Percentiles rank a stretch among this genome's conserved stretches.
These are phyloP conservation scores for Mixia osmundae DNA, from an alignment of 1,284 basidiomycete genomes.

Conservation along the genomic window DNA sequence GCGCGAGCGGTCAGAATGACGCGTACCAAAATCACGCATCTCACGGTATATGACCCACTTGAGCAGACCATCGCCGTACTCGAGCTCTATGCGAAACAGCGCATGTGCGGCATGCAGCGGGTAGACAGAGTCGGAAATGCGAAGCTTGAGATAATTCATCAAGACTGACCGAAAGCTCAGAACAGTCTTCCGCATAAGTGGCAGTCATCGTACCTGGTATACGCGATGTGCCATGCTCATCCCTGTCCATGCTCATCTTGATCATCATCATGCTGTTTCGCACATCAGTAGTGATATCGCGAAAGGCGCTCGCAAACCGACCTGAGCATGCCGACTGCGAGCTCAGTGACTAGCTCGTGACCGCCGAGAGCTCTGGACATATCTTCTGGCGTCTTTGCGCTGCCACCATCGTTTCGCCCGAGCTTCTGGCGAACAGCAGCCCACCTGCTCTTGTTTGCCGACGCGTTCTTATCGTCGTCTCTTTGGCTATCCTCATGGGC, in stretches of 20 bases:
- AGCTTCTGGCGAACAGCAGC: slow-evolving; percentile 5
- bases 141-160: slow-evolving; percentile 29
- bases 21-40: slow-evolving; percentile 19
- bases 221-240: slow-evolving; percentile 60
- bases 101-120: slow-evolving; percentile 51
- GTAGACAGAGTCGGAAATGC: slow-evolving; percentile 63
- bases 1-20: slow-evolving; percentile 1
- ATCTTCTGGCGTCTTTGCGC: slow-evolving; percentile 6
- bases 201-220: slow-evolving; percentile 35
- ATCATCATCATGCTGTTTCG: too few species aligned
- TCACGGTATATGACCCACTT: slow-evolving; percentile 40
- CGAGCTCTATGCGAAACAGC: slow-evolving; percentile 68
- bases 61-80: slow-evolving; percentile 83
- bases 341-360: slow-evolving; percentile 7
- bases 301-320: too few species aligned
- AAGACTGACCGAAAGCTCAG: background rate
- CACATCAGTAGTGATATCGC: too few species aligned
- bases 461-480: too few species aligned
- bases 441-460: slow-evolving; percentile 6
- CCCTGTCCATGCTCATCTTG: slow-evolving; percentile 71
- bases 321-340: slow-evolving; percentile 3
- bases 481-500: too few species aligned
- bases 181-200: background rate
- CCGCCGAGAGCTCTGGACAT: slow-evolving; percentile 7
- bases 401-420: slow-evolving; percentile 5